Conservation (phyloP, 805 yeast species). For the Kodamaea hsintzibuensis region DNA sequence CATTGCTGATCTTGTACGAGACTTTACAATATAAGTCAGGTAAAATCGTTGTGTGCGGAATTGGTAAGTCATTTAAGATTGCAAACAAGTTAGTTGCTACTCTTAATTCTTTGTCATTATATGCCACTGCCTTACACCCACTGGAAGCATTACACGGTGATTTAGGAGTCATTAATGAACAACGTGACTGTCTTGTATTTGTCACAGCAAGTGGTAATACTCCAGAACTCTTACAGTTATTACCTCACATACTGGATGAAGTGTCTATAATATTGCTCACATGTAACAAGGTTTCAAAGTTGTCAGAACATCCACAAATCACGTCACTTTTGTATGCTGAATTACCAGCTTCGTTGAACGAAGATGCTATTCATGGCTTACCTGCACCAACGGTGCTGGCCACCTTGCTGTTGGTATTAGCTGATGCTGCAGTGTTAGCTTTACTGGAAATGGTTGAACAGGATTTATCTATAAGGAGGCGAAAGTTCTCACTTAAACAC, state of each 20-base stretch:
- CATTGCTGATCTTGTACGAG: conserved; percentile 41
- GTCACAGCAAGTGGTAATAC: conserved; percentile 83
- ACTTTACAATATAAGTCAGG: conserved; percentile 45
- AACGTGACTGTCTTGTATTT: conserved; percentile 56
- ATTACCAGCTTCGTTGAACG: conserved; percentile 57
- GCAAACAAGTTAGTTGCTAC: conserved; percentile 81
- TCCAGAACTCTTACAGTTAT: conserved; percentile 63
- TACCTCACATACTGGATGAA: conserved; percentile 55
- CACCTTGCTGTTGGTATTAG: conserved; percentile 69
- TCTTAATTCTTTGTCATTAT: conserved; percentile 73
- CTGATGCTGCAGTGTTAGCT: conserved; percentile 79
- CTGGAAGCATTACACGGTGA: conserved; percentile 91
- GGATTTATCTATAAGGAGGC: conserved; percentile 54
- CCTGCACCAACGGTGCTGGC: conserved; percentile 90
- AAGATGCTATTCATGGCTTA: conserved; percentile 67
- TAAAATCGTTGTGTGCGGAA: conserved; percentile 75
- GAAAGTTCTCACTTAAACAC: conserved; percentile 67
- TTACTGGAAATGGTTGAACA: conserved; percentile 64
- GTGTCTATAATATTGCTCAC: conserved; percentile 65
- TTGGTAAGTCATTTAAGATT: conserved; percentile 82
- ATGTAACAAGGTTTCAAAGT: conserved; percentile 55
- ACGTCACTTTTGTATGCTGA: conserved; percentile 60
- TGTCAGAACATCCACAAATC: conserved; percentile 53
- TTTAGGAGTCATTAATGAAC: conserved; percentile 65
- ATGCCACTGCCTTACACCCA: conserved; percentile 71